A percentile compares a stretch with the other conserved stretches of the same genome.
phyloP scores from a whole-genome alignment of 2,329 filamentous ascomycete species.

The Fusarium mundagurra region DNA sequence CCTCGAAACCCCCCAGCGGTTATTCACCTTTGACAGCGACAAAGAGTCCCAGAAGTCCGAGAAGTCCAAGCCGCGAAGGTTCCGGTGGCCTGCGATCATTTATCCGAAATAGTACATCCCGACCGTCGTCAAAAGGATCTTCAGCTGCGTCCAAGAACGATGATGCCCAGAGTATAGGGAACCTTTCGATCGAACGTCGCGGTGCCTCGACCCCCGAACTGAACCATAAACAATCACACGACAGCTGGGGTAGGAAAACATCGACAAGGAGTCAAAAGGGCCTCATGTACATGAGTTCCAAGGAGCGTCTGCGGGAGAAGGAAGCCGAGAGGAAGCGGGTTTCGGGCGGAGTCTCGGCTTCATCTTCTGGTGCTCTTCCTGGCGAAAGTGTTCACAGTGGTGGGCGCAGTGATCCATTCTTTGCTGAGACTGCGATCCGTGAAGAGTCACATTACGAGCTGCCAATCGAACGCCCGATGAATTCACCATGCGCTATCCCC shows the following conservation, averaged over 20 bases:
- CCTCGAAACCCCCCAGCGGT: conserved; percentile 82
- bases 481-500: conserved; percentile 67
- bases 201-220: conserved; percentile 60
- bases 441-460: conserved; percentile 60
- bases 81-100: conserved; percentile 66
- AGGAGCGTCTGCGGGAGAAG: conserved; percentile 71
- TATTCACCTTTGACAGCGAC: conserved; percentile 76
- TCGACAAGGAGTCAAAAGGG: conserved; percentile 63
- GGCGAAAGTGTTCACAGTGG: conserved; percentile 49
- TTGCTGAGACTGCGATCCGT: conserved; percentile 63
- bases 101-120: conserved; percentile 61
- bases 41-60: conserved; percentile 60
- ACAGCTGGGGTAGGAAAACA: conserved; percentile 71
- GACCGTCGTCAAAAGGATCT: conserved; percentile 69
- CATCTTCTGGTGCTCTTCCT: conserved; percentile 49
- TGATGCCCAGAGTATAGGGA: conserved; percentile 70
- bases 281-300: conserved; percentile 79
- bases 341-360: conserved; percentile 35
- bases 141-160: conserved; percentile 63
- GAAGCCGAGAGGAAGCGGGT: conserved; percentile 69
- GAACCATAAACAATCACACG: conserved; percentile 63
- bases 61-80: conserved; percentile 61
- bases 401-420: conserved; percentile 57
- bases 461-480: conserved; percentile 38
- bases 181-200: conserved; percentile 69